A percentile compares a stretch with the other conserved stretches of the same genome.
These are phyloP conservation scores for Amoeboaphelidium occidentale DNA, from an alignment of 371 early-diverging fungal species.

Conservation along the genomic window DNA sequence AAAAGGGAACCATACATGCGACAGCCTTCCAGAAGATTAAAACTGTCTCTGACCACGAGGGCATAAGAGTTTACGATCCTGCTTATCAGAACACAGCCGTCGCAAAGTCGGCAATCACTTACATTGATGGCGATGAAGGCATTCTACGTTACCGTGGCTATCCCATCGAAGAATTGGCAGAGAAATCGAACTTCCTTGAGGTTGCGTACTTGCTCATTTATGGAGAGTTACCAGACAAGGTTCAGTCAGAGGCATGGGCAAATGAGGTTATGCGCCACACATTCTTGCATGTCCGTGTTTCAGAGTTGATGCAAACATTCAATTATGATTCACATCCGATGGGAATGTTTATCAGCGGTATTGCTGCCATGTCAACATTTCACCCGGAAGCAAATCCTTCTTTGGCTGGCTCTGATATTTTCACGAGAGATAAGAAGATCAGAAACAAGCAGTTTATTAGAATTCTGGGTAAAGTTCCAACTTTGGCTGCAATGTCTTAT, in stretches of 20 bases:
- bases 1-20: conserved; percentile 11
- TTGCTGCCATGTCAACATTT: conserved; percentile 30
- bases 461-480: conserved; percentile 32
- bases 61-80: conserved; percentile 6
- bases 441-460: conserved; percentile 25
- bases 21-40: conserved; percentile 8
- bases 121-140: conserved; percentile 35
- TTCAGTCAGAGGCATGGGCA: conserved; percentile 9
- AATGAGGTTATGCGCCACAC: conserved; percentile 28
- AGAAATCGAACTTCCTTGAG: conserved; percentile 18
- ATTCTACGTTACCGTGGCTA: conserved; percentile 24
- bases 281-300: conserved; percentile 18
- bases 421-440: conserved; percentile 11
- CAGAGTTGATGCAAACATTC: conserved; percentile 23
- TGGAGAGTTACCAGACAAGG: conserved; percentile 16
- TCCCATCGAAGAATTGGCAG: conserved; percentile 20
- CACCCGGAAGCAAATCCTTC: conserved; percentile 36
- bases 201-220: conserved; percentile 22
- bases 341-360: conserved; percentile 23
- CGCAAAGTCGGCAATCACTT: conserved; percentile 19
- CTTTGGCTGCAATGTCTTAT: conserved; percentile 24
- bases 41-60: conserved; percentile 6
- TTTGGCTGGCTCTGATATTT: conserved; percentile 16
- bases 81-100: conserved; percentile 31
- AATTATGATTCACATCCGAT: conserved; percentile 37